These are phyloP conservation scores for Skeletonema marinoi DNA, from an alignment of 108 stramenopile species.

Conservation along the genomic window DNA sequence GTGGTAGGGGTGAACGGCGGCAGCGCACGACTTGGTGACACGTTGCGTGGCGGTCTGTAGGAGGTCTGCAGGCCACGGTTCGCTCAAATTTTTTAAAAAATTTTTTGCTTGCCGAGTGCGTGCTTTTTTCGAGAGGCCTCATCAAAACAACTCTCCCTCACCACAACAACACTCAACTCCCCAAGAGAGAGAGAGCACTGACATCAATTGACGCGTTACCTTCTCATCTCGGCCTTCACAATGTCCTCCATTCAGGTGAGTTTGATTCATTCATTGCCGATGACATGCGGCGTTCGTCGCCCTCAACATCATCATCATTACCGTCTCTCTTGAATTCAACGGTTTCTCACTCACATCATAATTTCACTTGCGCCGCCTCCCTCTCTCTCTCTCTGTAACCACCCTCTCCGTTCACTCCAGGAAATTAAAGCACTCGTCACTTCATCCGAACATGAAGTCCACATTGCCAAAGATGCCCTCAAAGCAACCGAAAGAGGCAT, in stretches of 20 bases:
- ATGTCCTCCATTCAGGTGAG: not conserved
- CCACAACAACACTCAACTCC: not conserved
- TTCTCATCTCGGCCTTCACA: not conserved
- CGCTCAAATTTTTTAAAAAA: not conserved
- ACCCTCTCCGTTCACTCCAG: not conserved
- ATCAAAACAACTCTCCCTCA: not conserved
- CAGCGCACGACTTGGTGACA: not conserved
- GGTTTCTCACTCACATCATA: no score
- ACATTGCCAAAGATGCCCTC: not conserved
- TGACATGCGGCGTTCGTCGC: no score
- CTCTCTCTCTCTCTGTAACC: not conserved
- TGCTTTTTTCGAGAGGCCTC: not conserved
- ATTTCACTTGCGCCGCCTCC: no score
- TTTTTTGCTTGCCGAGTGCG: no score
- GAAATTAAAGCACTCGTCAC: not conserved
- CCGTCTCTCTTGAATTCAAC: no score
- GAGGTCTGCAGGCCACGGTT: not conserved
- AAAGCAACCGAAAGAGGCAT: constrained; percentile 4
- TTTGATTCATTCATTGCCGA: not conserved
- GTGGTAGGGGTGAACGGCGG: no score
- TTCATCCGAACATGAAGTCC: not conserved
- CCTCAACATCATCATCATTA: no score
- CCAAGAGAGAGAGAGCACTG: not conserved
- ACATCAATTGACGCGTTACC: not conserved
- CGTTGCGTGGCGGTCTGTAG: not conserved